phyloP scores from a whole-genome alignment of 495 filamentous ascomycete species.

The Apodospora peruviana region DNA sequence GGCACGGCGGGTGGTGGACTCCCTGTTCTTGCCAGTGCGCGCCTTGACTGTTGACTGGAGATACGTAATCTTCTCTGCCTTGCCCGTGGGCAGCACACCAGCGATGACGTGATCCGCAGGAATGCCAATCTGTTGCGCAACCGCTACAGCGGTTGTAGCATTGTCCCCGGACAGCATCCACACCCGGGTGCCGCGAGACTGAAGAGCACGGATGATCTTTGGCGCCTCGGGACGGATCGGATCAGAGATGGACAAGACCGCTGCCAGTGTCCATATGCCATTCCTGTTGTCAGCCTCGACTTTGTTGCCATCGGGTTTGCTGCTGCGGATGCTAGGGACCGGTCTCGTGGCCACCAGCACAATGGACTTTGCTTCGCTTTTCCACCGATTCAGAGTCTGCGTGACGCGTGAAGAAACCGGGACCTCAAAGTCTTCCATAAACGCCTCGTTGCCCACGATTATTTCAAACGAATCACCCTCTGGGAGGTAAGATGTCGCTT shows the following conservation, averaged over 20 bases:
- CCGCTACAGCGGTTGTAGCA: constrained; percentile 62
- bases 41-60: constrained; percentile 59
- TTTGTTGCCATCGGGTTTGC: constrained; percentile 1
- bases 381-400: constrained; percentile 56
- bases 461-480: constrained; percentile 49
- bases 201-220: constrained; percentile 60
- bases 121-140: constrained; percentile 76
- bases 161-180: constrained; percentile 95
- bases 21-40: constrained; percentile 14
- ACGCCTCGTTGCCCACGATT: constrained; percentile 76
- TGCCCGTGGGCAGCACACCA: constrained; percentile 78
- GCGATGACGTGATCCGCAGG: constrained; percentile 71
- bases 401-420: constrained; percentile 25
- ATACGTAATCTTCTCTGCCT: constrained; percentile 76
- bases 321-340: no score
- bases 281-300: not conserved
- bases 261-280: constrained; percentile 43
- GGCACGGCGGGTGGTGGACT: constrained; percentile 29
- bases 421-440: constrained; percentile 51
- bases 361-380: constrained; percentile 66
- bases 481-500: constrained; percentile 55
- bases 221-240: constrained; percentile 73
- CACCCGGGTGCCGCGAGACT: constrained; percentile 59
- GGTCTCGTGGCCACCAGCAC: constrained; percentile 56
- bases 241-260: constrained; percentile 59